Percentiles rank a stretch among this genome's conserved stretches.
Conservation (phyloP, 2,329 filamentous ascomycete genomes). For the Coniochaeta sp. region DNA sequence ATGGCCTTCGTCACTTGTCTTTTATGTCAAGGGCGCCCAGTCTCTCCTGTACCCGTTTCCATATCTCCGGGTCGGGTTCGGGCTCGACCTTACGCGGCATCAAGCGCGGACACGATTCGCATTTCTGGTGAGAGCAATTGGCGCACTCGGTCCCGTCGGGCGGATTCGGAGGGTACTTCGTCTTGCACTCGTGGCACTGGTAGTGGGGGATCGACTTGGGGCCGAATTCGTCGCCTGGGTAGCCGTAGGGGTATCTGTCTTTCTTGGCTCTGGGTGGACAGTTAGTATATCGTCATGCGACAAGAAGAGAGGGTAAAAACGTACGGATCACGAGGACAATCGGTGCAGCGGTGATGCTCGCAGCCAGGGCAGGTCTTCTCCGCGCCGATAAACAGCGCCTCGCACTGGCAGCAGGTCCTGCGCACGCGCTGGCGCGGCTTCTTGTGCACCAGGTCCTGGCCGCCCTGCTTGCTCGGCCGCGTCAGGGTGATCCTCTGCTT, state of each 20-base stretch:
- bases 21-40: constrained; percentile 25
- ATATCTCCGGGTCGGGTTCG: constrained; percentile 52
- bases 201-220: constrained; percentile 44
- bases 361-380: constrained; percentile 62
- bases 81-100: constrained; percentile 55
- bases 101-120: constrained; percentile 50
- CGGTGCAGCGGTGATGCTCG: constrained; percentile 67
- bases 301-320: constrained; percentile 25
- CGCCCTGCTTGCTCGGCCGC: constrained; percentile 57
- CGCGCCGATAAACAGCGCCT: constrained; percentile 50
- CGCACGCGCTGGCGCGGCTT: constrained; percentile 66
- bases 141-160: constrained; percentile 48
- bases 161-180: constrained; percentile 44
- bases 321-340: constrained; percentile 74
- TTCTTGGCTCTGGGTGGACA: constrained; percentile 48
- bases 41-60: constrained; percentile 50
- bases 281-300: constrained; percentile 7
- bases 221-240: constrained; percentile 58
- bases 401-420: constrained; percentile 70
- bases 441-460: constrained; percentile 66
- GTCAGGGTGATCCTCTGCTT: constrained; percentile 49
- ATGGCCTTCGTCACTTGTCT: background rate
- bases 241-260: constrained; percentile 62
- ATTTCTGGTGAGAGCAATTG: constrained; percentile 55
- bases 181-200: constrained; percentile 57